Base-by-base conservation (phyloP, 164 flowering plant species). In the Umbellularia californica region DNA sequence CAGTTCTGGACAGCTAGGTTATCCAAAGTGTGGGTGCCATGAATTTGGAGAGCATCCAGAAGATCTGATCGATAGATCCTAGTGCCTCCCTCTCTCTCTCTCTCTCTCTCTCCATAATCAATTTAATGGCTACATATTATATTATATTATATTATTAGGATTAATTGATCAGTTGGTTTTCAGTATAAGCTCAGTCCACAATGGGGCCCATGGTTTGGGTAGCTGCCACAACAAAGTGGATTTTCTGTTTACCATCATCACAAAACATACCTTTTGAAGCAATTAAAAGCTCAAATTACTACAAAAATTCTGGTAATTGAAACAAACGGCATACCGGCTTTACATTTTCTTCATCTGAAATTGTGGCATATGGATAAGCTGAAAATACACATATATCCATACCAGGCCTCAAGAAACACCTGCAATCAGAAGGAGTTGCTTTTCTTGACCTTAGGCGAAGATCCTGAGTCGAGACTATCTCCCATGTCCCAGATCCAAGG, bases 341-440 rank as follows among this genome's bases (percentile, higher is more conserved):
- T 33, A 19, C 41, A 63, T 65, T 73, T 74, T 78, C 83, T 74
- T 85, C 79, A 33, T 68, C 79, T 30, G 85, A 80, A 74, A 28
- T 47, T 55, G 78, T 82, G 3, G 64, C 27, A 17, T 65, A 28
- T 68, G 79, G 78, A 62, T 80, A 4, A 13, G 75, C 72, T 55
- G 84, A 74, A 58, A 86, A 83, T 73, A 88, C 88, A 76, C 90
- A 89, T 33, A 95, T 72, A 81, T 95, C 99, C 58, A 88, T 55
- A 19, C 93, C 92, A 63, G 92, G 94, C 80, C 94, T 83, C 75
- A 93, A 77, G 79, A 86, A 82, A 80, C 88, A 88, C 47, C 83
- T 82, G 83, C 98, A 95, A 73, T 95, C 99, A 25, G 81, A 71
- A 55, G 76, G n/a, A 25, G 72, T 83, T 35, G 98, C 97, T 83